Evolutionary conservation across 805 yeast genomes (phyloP).

Genomic region (Pichia membranifaciens): DNA sequence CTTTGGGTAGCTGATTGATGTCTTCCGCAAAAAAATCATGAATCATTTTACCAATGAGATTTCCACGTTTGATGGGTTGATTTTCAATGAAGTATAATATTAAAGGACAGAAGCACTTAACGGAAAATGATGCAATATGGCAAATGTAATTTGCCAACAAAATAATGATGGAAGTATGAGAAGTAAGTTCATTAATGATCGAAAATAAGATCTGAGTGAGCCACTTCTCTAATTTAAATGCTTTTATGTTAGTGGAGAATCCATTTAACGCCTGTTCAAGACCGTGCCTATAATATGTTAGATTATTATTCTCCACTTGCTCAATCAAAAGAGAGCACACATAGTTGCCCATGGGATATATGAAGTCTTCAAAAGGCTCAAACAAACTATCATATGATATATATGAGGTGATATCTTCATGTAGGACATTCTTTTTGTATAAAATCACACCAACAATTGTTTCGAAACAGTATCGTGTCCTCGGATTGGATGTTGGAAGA

Average conservation of each 20-base stretch:
- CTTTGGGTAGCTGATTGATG: slow-evolving; percentile 5
- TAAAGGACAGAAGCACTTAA: slow-evolving; percentile 25
- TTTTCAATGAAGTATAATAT: slow-evolving; percentile 25
- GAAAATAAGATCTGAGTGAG: slow-evolving; percentile 29
- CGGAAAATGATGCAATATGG: slow-evolving; percentile 25
- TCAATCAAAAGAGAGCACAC: slow-evolving; percentile 31
- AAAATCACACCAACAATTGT: slow-evolving; percentile 37
- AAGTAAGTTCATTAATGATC: slow-evolving; percentile 30
- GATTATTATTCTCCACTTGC: slow-evolving; percentile 18
- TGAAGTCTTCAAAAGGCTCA: slow-evolving; percentile 15
- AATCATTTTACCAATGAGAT: slow-evolving; percentile 18
- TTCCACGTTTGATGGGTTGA: slow-evolving; percentile 18
- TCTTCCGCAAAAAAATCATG: slow-evolving; percentile 20
- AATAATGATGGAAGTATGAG: slow-evolving; percentile 27
- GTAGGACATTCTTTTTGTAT: slow-evolving; percentile 20
- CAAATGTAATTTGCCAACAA: slow-evolving; percentile 31
- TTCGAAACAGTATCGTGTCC: slow-evolving; percentile 31
- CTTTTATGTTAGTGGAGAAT: slow-evolving; percentile 13
- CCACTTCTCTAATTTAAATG: slow-evolving; percentile 26
- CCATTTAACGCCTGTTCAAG: slow-evolving; percentile 14
- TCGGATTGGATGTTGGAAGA: slow-evolving; percentile 16
- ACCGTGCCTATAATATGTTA: slow-evolving; percentile 12
- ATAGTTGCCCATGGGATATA: slow-evolving; percentile 33
- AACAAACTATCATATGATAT: slow-evolving; percentile 23
- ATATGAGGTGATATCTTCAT: slow-evolving; percentile 19